phyloP scores from a whole-genome alignment of 1,139 yeast genomes.

The Protomyces pachydermus region DNA sequence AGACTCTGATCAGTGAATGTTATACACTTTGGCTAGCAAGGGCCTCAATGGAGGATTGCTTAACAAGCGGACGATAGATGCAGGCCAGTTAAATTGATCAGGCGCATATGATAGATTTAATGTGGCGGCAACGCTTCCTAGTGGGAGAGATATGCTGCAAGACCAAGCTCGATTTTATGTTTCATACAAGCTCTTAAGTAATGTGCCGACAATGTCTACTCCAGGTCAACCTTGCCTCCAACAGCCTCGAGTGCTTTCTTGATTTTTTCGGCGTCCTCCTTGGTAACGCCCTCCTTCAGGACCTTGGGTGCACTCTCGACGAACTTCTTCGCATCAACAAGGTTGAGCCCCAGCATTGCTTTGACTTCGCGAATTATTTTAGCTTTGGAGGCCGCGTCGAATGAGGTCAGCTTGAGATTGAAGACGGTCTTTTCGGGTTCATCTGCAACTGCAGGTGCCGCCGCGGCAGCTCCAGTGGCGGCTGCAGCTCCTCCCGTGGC shows the following conservation, averaged over 20 bases:
- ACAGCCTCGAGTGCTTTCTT: slow-evolving; percentile 87
- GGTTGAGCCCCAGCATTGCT: slow-evolving; percentile 79
- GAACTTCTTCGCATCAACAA: slow-evolving; percentile 95
- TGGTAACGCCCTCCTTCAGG: slow-evolving; percentile 75
- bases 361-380: slow-evolving; percentile 97
- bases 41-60: too few relatives aligned
- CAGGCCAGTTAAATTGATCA: too few relatives aligned
- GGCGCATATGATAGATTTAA: too few relatives aligned
- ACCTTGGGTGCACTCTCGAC: slow-evolving; percentile 97
- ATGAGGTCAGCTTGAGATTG: slow-evolving; percentile 83
- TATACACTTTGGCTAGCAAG: too few relatives aligned
- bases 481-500: slow-evolving; percentile 61
- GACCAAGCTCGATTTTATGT: too few relatives aligned
- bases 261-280: slow-evolving; percentile 88
- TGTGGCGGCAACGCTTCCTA: too few relatives aligned
- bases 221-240: slow-evolving; percentile 88
- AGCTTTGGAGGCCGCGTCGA: slow-evolving; percentile 93
- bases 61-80: too few relatives aligned
- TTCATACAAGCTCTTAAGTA: background rate
- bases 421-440: slow-evolving; percentile 89
- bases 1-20: too few relatives aligned
- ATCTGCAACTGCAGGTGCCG: slow-evolving; percentile 70
- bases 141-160: too few relatives aligned
- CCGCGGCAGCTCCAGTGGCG: slow-evolving; percentile 64
- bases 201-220: slow-evolving; percentile 45